Evolutionary conservation across 306 rosid species (phyloP).

Genomic region (Ormosia semicastrata): DNA sequence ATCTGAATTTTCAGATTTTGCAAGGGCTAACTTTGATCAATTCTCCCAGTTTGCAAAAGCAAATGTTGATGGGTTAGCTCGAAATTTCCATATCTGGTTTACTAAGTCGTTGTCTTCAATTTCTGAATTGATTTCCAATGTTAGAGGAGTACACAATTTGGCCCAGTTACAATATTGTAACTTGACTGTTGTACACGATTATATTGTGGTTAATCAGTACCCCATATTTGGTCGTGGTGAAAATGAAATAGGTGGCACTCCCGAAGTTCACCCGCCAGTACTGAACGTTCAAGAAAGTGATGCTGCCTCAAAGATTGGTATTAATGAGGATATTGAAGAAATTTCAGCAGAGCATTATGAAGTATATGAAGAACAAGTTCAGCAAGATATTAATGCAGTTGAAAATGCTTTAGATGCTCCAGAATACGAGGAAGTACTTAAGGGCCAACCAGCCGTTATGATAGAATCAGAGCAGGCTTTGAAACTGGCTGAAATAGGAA

Average conservation of each 20-base stretch:
- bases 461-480: conserved; percentile 6
- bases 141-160: conserved; percentile 36
- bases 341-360: conserved; percentile 17
- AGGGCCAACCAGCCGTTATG: neutral
- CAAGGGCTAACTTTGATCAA: conserved; percentile 36
- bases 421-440: conserved; percentile 20
- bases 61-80: conserved; percentile 2
- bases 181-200: conserved; percentile 42
- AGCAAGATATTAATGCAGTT: conserved; percentile 24
- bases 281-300: conserved; percentile 5
- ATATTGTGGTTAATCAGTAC: conserved; percentile 15
- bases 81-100: conserved; percentile 25
- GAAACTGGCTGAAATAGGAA: conserved; percentile 8
- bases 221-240: conserved; percentile 27
- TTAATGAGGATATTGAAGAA: conserved; percentile 5
- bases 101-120: conserved; percentile 31
- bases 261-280: neutral
- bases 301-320: neutral
- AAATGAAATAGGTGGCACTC: conserved; percentile 18
- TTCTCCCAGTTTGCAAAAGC: conserved; percentile 41
- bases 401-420: neutral
- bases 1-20: conserved; percentile 35
- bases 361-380: conserved; percentile 21
- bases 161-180: conserved; percentile 46
- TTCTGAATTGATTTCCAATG: conserved; percentile 35